Percentiles rank a stretch among this genome's conserved stretches.
Evolutionary conservation across 345 rosid genomes (phyloP).

Genomic region (Abelmoschus esculentus): DNA sequence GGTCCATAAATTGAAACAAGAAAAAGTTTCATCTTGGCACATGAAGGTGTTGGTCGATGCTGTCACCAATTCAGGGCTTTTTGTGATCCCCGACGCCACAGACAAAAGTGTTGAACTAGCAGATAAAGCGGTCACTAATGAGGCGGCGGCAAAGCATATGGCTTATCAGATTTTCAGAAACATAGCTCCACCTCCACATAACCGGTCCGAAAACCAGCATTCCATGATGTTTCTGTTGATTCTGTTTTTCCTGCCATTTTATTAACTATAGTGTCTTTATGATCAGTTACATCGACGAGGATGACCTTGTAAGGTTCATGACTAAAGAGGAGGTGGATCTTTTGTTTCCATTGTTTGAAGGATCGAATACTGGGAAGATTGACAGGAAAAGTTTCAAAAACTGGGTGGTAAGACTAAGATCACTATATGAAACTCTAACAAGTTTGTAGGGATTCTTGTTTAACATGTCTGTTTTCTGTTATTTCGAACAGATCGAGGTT

Average conservation of each 20-base stretch:
- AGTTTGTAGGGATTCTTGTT: background rate
- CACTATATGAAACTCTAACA: background rate
- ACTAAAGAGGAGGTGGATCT: constrained; percentile 80
- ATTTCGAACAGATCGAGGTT: constrained; percentile 48
- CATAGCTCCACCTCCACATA: no score
- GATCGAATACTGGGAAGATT: constrained; percentile 42
- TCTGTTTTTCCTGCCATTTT: no score
- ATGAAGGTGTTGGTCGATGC: constrained; percentile 81
- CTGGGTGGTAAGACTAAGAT: constrained; percentile 73
- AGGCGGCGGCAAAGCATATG: no score
- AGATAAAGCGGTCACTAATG: no score
- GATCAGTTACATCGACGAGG: constrained; percentile 61
- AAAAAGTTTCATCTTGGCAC: constrained; percentile 86
- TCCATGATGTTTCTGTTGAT: no score
- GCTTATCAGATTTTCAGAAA: no score
- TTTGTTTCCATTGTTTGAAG: constrained; percentile 58
- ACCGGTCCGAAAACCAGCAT: no score
- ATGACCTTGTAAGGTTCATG: constrained; percentile 67
- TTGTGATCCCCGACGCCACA: constrained; percentile 38
- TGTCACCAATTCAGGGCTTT: constrained; percentile 54
- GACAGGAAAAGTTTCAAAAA: constrained; percentile 53
- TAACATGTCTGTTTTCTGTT: no score
- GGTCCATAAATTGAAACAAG: constrained; percentile 65
- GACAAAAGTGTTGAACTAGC: no score
- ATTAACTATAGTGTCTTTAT: constrained; percentile 4